Evolutionary conservation across 73 alveolate species (phyloP).

Genomic region (Tetrahymena thermophila): DNA sequence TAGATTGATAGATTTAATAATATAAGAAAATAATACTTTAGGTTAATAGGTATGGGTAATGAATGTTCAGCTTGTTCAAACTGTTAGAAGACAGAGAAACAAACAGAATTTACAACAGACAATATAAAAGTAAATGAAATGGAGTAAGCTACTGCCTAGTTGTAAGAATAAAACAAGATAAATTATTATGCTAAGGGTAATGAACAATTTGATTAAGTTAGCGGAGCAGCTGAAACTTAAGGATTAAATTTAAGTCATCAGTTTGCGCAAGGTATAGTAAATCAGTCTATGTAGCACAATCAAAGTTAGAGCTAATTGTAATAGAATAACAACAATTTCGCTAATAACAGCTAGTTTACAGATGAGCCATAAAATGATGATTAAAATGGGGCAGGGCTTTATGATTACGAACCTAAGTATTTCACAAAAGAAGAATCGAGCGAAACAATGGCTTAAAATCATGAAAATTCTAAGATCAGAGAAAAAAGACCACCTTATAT

Average conservation of each 20-base stretch:
- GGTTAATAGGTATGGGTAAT: not conserved
- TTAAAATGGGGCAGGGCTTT: not conserved
- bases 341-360: not conserved
- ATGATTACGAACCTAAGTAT: not conserved
- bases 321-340: not conserved
- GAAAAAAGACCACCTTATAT: slow-evolving; percentile 42
- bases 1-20: not conserved
- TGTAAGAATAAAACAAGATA: not conserved
- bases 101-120: not conserved
- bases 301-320: not conserved
- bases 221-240: not conserved
- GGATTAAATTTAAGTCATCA: not conserved
- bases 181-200: not conserved
- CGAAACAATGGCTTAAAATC: not conserved
- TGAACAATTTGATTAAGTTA: not conserved
- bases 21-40: not conserved
- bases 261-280: not conserved
- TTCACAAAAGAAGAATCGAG: not conserved
- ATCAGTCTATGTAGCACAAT: not conserved
- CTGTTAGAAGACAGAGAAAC: not conserved
- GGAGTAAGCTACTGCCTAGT: not conserved
- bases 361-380: not conserved
- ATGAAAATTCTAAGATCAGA: not conserved
- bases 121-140: not conserved
- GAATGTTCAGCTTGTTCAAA: not conserved